Evolutionary conservation across 148 eudicot species (phyloP).

Genomic region (Chenopodium suecicum): DNA sequence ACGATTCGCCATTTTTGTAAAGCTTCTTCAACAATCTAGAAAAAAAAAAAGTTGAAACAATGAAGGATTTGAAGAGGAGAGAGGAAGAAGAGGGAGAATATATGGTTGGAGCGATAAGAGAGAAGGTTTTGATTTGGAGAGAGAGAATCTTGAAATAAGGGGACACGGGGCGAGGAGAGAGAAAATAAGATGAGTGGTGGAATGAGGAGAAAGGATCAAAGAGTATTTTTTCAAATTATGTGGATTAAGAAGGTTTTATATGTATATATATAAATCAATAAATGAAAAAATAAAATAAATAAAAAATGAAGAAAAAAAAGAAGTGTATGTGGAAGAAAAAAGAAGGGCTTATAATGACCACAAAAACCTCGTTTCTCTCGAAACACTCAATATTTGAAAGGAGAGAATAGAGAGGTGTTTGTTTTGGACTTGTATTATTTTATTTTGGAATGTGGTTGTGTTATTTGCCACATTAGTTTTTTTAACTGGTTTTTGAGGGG

Average conservation of each 20-base stretch:
- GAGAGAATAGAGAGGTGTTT: not conserved
- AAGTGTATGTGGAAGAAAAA: not conserved
- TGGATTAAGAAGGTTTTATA: not conserved
- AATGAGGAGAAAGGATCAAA: not conserved
- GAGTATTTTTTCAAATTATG: not conserved
- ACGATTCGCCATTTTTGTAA: slow-evolving; percentile 2
- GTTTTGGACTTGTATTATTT: not conserved
- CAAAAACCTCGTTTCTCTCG: slow-evolving; percentile 29
- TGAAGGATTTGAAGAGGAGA: not conserved
- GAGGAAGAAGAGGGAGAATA: not conserved
- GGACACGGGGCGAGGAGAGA: not conserved
- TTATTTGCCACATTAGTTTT: slow-evolving; percentile 15
- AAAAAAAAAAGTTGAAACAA: too few relatives aligned
- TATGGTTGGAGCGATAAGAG: not conserved
- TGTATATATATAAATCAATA: not conserved
- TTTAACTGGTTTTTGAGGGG: not conserved
- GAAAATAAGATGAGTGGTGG: not conserved
- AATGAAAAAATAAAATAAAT: too few relatives aligned
- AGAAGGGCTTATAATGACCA: slow-evolving; percentile 13
- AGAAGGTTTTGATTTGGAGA: slow-evolving; percentile 6
- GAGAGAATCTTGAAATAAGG: not conserved
- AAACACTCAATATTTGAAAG: slow-evolving; percentile 3
- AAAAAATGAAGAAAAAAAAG: too few relatives aligned
- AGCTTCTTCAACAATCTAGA: too few relatives aligned
- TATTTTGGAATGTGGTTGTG: not conserved